These are phyloP conservation scores for Trametes versicolor DNA, from an alignment of 1,284 basidiomycete genomes.

Conservation along the genomic window DNA sequence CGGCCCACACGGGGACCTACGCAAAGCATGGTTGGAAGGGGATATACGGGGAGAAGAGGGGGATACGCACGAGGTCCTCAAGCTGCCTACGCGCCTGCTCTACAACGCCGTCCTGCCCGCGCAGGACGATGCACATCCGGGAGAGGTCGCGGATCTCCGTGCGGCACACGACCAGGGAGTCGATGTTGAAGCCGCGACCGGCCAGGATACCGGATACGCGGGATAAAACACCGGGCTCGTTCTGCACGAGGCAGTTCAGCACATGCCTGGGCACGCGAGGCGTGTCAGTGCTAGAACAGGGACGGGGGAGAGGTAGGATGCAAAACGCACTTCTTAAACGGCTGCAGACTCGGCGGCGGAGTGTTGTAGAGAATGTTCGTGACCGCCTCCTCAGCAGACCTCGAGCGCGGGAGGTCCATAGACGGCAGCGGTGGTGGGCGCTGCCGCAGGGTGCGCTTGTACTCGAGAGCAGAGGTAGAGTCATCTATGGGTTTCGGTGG, in stretches of 20 bases:
- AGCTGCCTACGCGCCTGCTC: conserved; percentile 96
- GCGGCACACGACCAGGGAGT: conserved; percentile 97
- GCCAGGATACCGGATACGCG: conserved; percentile 98
- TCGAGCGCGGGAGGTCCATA: conserved; percentile 77
- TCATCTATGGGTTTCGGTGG: conserved; percentile 83
- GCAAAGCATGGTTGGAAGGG: too few relatives aligned
- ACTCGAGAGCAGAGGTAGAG: conserved; percentile 94
- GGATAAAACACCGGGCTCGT: conserved; percentile 98
- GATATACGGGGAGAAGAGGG: conserved; percentile 10
- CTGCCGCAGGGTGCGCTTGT: conserved; percentile 80
- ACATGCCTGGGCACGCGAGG: conserved; percentile 73
- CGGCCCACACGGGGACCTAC: conserved; percentile 98
- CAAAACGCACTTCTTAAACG: conserved; percentile 86
- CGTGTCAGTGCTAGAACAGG: neutral
- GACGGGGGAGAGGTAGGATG: neutral
- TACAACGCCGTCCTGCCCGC: conserved; percentile 97
- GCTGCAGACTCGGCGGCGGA: conserved; percentile 90
- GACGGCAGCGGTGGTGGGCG: conserved; percentile 82
- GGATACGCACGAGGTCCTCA: conserved; percentile 84
- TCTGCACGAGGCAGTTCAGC: conserved; percentile 98
- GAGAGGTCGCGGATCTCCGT: conserved; percentile 98
- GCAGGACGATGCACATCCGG: conserved; percentile 98
- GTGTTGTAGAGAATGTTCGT: conserved; percentile 98
- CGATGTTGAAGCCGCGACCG: conserved; percentile 98
- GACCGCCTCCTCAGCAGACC: conserved; percentile 92